Evolutionary conservation across 2,329 filamentous ascomycete species (phyloP).

Genomic region (Neofusicoccum umdonicola): DNA sequence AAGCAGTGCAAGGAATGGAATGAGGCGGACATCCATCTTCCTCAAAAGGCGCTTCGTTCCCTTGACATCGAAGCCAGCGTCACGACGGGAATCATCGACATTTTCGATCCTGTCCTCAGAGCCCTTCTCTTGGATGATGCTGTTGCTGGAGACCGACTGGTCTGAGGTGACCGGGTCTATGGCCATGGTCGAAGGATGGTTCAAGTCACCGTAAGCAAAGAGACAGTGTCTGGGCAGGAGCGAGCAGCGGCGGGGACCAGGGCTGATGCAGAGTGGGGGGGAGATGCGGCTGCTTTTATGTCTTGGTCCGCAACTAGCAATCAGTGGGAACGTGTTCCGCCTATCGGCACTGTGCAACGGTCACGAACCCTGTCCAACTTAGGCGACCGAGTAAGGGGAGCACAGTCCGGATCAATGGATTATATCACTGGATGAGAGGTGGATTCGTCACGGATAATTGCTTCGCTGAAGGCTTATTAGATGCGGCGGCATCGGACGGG

Average conservation of each 20-base stretch:
- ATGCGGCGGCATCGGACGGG: neutral
- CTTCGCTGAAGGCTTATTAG: neutral
- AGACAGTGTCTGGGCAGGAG: neutral
- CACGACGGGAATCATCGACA: neutral
- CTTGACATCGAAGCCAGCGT: conserved; percentile 33
- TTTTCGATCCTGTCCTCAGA: conserved; percentile 5
- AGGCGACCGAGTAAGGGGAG: conserved; percentile 9
- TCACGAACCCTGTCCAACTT: conserved; percentile 3
- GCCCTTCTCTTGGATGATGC: neutral
- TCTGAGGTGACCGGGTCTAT: neutral
- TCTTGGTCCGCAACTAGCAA: neutral
- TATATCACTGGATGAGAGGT: neutral
- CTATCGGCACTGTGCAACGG: conserved; percentile 13
- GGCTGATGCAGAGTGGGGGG: neutral
- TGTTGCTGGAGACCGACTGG: conserved; percentile 4
- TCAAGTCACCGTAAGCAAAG: neutral
- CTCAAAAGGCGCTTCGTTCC: conserved; percentile 53
- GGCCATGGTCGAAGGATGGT: neutral
- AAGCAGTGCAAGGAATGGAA: conserved; percentile 59
- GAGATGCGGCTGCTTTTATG: conserved; percentile 7
- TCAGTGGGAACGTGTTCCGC: neutral
- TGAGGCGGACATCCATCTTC: conserved; percentile 55
- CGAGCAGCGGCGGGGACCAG: neutral
- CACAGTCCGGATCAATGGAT: conserved; percentile 7
- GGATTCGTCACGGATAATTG: neutral